These are phyloP conservation scores for Phoma herbarum DNA, from an alignment of 2,329 filamentous ascomycete species.

Conservation along the genomic window DNA sequence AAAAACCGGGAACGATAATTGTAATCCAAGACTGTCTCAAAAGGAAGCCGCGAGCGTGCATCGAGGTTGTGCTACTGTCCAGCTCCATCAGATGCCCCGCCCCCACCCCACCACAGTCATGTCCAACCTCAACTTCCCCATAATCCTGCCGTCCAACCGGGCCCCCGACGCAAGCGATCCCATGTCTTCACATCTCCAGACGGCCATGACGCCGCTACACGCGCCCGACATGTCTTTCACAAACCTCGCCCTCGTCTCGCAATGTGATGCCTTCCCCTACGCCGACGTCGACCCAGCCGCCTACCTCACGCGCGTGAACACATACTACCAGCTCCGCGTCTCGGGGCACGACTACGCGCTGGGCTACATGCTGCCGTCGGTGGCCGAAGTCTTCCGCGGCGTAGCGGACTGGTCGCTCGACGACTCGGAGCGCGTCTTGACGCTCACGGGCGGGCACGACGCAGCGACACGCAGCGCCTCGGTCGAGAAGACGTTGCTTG, in stretches of 20 bases:
- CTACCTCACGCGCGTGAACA: slow-evolving; percentile 63
- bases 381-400: slow-evolving; percentile 66
- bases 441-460: slow-evolving; percentile 66
- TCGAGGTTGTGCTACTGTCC: not conserved
- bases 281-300: slow-evolving; percentile 65
- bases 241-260: slow-evolving; percentile 64
- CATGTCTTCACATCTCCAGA: slow-evolving; percentile 13
- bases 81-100: slow-evolving; percentile 31
- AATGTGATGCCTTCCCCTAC: slow-evolving; percentile 82
- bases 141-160: not conserved
- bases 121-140: slow-evolving; percentile 11
- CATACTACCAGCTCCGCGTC: slow-evolving; percentile 72
- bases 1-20: not conserved
- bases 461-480: slow-evolving; percentile 69
- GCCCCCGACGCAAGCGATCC: not conserved
- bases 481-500: slow-evolving; percentile 65
- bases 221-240: slow-evolving; percentile 49
- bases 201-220: not conserved
- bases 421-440: slow-evolving; percentile 67
- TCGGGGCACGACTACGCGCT: slow-evolving; percentile 68
- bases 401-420: slow-evolving; percentile 70
- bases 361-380: slow-evolving; percentile 68
- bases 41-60: not conserved
- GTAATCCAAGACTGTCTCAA: not conserved
- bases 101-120: slow-evolving; percentile 29